Base-by-base conservation (phyloP, 495 filamentous ascomycete genomes). In the Chaetomidium leptoderma region DNA sequence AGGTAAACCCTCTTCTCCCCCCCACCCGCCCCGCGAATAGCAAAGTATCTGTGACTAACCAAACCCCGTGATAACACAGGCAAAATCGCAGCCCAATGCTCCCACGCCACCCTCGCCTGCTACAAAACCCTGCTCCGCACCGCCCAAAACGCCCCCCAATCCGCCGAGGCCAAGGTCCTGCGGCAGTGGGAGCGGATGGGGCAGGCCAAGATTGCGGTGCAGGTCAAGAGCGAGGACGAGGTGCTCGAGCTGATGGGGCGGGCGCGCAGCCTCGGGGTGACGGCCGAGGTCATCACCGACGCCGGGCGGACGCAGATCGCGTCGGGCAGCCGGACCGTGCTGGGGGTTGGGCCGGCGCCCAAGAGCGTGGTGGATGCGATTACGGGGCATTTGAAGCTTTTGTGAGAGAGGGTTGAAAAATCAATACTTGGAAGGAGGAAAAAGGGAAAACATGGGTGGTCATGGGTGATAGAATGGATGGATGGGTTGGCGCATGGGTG, bases 221-320 rank as follows among this genome's bases (percentile, higher is more conserved):
- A 96, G 71, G 78, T 83, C 32, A 90, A 90, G 68, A 73, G 72
- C n/a, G 87, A 96, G 72, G 91, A 92, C 47, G 90, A 96, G 70
- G 66, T 98, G 70, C 66, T 87, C 53, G 74, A 82, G 60, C 72
- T 97, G 59, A 84, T 90, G 73, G 88, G 83, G 24, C 83, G 84
- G 71, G 92, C 93, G 10, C 77, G 89, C 44, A 90, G 87, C 65
- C 66, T 96, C 52, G 93, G 92, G 3, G 73, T 98, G 36, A 92
- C 90, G 52, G 88, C 93, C 44, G 84, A 88, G 69, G 84, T 96
- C 32, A 90, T 98, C 48, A 83, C 87, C 64, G 93, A 98, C 79
- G 93, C 93, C n/a, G 93, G 93, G 26, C 81, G 93, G 55, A 98
- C 93, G 30, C 95, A 97, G 83, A 95, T 98, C 73, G 92, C 86